Conservation (phyloP, 345 rosid species). For the Populus euphratica region DNA sequence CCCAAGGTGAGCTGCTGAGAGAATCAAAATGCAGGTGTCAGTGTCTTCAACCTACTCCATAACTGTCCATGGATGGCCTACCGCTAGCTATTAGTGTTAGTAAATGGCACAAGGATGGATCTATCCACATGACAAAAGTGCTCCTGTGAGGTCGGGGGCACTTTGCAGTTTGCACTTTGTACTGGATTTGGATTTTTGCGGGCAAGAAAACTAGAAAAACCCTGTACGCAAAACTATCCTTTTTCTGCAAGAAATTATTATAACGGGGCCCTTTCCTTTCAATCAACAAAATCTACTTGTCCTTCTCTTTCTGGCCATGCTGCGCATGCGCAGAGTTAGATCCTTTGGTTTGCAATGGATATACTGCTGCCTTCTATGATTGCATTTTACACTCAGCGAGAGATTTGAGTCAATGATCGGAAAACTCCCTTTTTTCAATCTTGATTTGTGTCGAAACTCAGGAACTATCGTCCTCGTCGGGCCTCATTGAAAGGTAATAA, state of each 20-base stretch:
- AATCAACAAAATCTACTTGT: too few species aligned
- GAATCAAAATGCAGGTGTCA: background rate
- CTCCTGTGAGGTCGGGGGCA: too few species aligned
- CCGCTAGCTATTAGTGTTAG: too few species aligned
- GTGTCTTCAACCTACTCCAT: slow-evolving; percentile 7
- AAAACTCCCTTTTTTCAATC: background rate
- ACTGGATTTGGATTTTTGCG: too few species aligned
- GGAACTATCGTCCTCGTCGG: background rate
- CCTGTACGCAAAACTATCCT: too few species aligned
- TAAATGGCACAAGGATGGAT: too few species aligned
- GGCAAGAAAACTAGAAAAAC: too few species aligned
- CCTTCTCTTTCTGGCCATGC: background rate
- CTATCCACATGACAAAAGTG: too few species aligned
- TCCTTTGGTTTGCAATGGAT: background rate
- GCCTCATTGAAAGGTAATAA: background rate
- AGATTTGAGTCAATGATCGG: background rate
- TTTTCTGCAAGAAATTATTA: too few species aligned
- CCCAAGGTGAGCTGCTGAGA: background rate
- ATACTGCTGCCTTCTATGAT: background rate
- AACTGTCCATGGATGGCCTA: background rate
- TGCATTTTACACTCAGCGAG: background rate
- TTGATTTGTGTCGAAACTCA: background rate
- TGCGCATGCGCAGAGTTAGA: background rate
- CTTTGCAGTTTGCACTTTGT: too few species aligned
- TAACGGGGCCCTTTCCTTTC: background rate